Conservation (phyloP, 179 eudicot species). For the Beta lomatogona region DNA sequence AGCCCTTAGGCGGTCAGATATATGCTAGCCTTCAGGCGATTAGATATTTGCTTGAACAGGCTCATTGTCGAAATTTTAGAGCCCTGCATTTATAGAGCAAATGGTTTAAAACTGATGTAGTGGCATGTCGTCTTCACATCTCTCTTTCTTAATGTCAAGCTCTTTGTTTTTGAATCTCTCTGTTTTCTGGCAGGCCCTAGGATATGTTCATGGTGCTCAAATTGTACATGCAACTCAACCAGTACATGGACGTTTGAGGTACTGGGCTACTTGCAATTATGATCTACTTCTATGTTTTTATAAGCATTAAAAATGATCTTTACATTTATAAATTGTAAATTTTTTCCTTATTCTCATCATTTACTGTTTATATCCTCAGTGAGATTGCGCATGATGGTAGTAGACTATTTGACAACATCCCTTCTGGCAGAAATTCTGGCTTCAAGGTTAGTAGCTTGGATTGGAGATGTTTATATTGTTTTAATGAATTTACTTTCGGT, state of each 20-base stretch:
- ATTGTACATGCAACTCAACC: constrained; percentile 89
- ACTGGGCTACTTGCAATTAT: constrained; percentile 10
- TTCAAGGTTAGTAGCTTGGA: constrained; percentile 67
- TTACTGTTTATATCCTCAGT: constrained; percentile 37
- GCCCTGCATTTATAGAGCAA: neutral
- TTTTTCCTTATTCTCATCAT: constrained; percentile 12
- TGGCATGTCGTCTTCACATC: constrained; percentile 5
- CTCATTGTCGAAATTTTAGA: constrained; percentile 3
- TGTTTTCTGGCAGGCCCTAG: constrained; percentile 71
- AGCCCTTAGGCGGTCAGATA: neutral
- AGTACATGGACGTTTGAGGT: constrained; percentile 97
- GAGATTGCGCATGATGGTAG: constrained; percentile 26
- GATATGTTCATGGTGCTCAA: constrained; percentile 88
- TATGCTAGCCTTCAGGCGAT: neutral
- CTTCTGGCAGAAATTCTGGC: constrained; percentile 85
- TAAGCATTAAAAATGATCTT: constrained; percentile 7
- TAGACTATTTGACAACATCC: constrained; percentile 70
- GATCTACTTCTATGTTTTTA: constrained; percentile 6
- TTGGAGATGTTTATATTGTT: neutral
- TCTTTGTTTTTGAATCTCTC: constrained; percentile 5
- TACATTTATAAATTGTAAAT: neutral
- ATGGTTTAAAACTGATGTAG: neutral
- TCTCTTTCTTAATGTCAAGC: constrained; percentile 1
- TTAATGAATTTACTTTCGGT: neutral
- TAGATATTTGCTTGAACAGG: neutral